Evolutionary conservation across 768 basidiomycete species (phyloP).

Genomic region (Trametes coccinea): DNA sequence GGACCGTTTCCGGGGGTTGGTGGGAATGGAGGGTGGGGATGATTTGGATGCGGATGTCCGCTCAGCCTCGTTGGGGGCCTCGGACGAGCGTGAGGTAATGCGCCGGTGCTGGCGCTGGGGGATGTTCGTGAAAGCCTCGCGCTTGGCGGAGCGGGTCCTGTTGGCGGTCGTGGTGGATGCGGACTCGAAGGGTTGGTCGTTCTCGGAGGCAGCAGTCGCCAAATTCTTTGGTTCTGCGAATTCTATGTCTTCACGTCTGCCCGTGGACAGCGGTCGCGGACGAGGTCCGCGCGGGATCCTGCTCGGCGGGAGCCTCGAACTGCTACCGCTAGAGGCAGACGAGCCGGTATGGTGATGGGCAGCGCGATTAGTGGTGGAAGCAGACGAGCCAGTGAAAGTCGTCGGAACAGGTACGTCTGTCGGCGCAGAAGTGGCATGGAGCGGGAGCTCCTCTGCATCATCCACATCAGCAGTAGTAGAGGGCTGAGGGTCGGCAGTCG

Average conservation of each 20-base stretch:
- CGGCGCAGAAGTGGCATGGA: not conserved
- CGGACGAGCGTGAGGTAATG: conserved; percentile 18
- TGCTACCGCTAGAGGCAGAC: conserved; percentile 1
- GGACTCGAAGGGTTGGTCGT: not conserved
- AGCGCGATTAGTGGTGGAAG: not conserved
- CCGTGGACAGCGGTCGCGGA: conserved; percentile 15
- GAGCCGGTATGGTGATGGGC: conserved; percentile 10
- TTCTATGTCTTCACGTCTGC: not conserved
- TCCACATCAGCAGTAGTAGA: not conserved
- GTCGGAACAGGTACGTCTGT: not conserved
- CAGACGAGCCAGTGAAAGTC: not conserved
- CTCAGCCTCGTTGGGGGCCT: not conserved
- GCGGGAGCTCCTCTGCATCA: not conserved
- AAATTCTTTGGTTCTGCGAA: not conserved
- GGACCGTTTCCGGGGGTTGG: conserved; percentile 8
- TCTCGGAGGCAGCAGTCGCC: not conserved
- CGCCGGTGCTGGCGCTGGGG: conserved; percentile 32
- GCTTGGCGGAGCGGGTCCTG: not conserved
- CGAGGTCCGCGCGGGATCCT: conserved; percentile 30
- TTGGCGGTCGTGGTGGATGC: not conserved
- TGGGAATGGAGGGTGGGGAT: not conserved
- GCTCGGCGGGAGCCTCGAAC: conserved; percentile 16
- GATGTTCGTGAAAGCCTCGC: conserved; percentile 35
- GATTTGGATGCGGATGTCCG: not conserved
- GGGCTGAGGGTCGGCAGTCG: not conserved